A percentile compares a stretch with the other conserved stretches of the same genome.
phyloP scores from a whole-genome alignment of 306 rosid species.

The Ochetophila trinervis region DNA sequence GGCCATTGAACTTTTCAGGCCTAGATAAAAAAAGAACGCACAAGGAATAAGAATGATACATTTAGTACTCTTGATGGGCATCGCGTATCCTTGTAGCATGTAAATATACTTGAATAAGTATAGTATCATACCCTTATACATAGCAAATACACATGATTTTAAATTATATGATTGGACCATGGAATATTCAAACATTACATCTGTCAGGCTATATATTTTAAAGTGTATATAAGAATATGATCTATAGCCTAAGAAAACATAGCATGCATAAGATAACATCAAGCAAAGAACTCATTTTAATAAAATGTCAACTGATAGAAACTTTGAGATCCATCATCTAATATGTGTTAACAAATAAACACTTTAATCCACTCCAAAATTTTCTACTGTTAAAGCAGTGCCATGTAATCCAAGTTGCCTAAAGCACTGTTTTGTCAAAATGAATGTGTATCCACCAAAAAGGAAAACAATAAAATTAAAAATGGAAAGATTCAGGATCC shows the following conservation, averaged over 20 bases:
- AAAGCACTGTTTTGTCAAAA: not conserved
- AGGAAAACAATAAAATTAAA: not conserved
- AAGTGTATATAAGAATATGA: not conserved
- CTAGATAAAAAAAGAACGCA: conserved; percentile 32
- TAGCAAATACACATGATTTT: not conserved
- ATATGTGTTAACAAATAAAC: not conserved
- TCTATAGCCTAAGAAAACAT: not conserved
- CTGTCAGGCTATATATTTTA: not conserved
- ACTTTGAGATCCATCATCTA: not conserved
- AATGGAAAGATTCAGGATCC: not conserved
- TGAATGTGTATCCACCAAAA: not conserved
- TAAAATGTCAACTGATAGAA: too few relatives aligned
- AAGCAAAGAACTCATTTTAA: too few relatives aligned
- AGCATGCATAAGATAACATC: not conserved
- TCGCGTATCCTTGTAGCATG: not conserved
- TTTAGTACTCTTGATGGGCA: conserved; percentile 28
- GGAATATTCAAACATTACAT: not conserved
- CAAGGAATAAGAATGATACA: conserved; percentile 14
- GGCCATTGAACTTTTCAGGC: conserved; percentile 70
- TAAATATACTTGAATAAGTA: not conserved
- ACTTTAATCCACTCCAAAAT: too few relatives aligned
- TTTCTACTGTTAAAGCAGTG: not conserved
- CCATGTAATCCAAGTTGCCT: not conserved
- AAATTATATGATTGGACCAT: not conserved
- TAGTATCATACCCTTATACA: not conserved